A percentile compares a stretch with the other conserved stretches of the same genome.
Evolutionary conservation across 345 rosid species (phyloP).

Genomic region (Eucalyptus viminalis): DNA sequence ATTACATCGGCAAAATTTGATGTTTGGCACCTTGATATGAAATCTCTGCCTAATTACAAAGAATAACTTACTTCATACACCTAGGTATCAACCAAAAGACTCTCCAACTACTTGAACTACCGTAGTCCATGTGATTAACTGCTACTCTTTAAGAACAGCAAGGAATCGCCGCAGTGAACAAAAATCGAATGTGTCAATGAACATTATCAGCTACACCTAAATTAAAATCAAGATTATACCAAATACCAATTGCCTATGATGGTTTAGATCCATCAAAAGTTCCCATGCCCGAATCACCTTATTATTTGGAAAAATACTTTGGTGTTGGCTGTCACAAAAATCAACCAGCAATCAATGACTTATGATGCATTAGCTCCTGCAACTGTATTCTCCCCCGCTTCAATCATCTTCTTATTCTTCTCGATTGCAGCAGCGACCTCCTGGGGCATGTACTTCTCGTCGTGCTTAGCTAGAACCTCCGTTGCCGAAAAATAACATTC

Average conservation of each 20-base stretch:
- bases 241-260: not conserved
- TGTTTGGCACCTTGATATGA: not conserved
- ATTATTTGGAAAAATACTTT: not conserved
- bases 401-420: slow-evolving; percentile 79
- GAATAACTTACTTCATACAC: not conserved
- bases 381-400: slow-evolving; percentile 11
- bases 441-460: slow-evolving; percentile 94
- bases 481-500: slow-evolving; percentile 70
- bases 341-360: not conserved
- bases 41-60: not conserved
- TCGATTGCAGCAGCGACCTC: slow-evolving; percentile 96
- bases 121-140: not conserved
- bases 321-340: not conserved
- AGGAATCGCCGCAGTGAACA: not conserved
- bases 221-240: not conserved
- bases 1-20: not conserved
- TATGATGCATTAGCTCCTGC: not conserved
- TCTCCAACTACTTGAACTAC: not conserved
- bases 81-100: not conserved
- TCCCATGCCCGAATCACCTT: not conserved
- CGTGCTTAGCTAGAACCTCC: slow-evolving; percentile 95
- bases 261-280: not conserved
- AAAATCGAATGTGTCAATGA: not conserved
- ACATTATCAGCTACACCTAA: not conserved
- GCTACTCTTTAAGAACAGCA: not conserved